Percentiles rank a stretch among this genome's conserved stretches.
phyloP scores from a whole-genome alignment of 2,329 filamentous ascomycete species.

The Calonectria hawksworthii region DNA sequence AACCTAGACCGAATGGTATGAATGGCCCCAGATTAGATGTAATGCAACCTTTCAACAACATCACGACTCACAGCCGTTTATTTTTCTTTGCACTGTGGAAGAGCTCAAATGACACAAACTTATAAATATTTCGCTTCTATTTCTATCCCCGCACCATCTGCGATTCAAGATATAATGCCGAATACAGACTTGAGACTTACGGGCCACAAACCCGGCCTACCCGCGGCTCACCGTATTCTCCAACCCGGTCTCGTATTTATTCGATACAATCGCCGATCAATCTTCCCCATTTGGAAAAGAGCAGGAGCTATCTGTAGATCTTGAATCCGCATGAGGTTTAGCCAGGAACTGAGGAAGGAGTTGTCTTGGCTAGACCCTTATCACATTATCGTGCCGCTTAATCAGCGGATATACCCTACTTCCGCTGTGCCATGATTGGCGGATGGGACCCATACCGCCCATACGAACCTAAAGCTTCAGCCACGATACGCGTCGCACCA shows the following conservation, averaged over 20 bases:
- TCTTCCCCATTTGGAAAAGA: not conserved
- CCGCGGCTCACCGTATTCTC: not conserved
- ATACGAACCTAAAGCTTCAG: not conserved
- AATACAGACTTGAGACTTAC: not conserved
- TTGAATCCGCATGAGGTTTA: not conserved
- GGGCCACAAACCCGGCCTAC: too few relatives aligned
- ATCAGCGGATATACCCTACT: not conserved
- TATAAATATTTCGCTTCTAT: not conserved
- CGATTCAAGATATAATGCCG: not conserved
- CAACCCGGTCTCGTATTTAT: not conserved
- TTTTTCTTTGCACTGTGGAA: not conserved
- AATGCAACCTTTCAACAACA: not conserved
- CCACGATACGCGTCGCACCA: not conserved
- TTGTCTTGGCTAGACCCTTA: not conserved
- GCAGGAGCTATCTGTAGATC: not conserved
- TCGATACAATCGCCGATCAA: not conserved
- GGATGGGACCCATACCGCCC: not conserved
- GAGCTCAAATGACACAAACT: not conserved
- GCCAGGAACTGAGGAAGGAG: not conserved
- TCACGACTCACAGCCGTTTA: too few relatives aligned
- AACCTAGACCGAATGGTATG: not conserved
- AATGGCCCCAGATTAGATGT: not conserved
- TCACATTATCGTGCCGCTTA: not conserved
- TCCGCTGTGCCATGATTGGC: not conserved
- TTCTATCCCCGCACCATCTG: not conserved